Evolutionary conservation across 257 asterid genomes (phyloP), one percentile per base, ranked within the genome.

Genomic region (Solanum pimpinellifolium): DNA sequence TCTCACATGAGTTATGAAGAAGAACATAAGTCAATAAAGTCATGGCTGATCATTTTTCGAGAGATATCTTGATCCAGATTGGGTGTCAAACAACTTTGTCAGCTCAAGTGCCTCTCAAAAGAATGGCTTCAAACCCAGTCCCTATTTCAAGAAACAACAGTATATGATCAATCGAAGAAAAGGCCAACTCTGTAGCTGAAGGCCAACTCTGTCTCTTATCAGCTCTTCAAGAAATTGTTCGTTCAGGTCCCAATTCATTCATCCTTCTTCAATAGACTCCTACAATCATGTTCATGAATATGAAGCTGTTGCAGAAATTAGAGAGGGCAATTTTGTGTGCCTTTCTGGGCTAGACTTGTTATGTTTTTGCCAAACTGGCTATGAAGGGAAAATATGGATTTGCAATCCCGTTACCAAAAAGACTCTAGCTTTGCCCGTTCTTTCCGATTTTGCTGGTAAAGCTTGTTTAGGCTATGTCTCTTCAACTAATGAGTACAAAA

Each of bases 61-160:
- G 14, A 20, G 88, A 80, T 80, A 27, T 87, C 4, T 80, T 87
- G 85, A 25, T 66, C 62, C 39, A 44, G 70, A 81, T 60, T 80
- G 21, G 41, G 49, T 11, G 86, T 66, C 37, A 87, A 47, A 78
- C 88, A 87, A n/a, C 86, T 86, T 46, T 87, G 73, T 75, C 88
- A 87, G 42, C 86, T 87, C 49, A 87, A 87, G 35, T 77, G 80
- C 25, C 69, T 78, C 35, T 65, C 86, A 13, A 80, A 87, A 62
- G 46, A 87, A 87, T 78, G 86, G 86, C 41, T 77, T 85, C n/a
- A 62, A 5, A 72, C 83, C 82, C 15, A 46, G 31, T 80, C 29
- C 80, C 46, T 68, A 56, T 80, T 87, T 87, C 82, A 87, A 78
- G 86, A 78, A 66, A n/a, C 44, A 77, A 41, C 62, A 65, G 76